phyloP scores from a whole-genome alignment of 208 protist genomes.

The Acanthamoeba triangularis region DNA sequence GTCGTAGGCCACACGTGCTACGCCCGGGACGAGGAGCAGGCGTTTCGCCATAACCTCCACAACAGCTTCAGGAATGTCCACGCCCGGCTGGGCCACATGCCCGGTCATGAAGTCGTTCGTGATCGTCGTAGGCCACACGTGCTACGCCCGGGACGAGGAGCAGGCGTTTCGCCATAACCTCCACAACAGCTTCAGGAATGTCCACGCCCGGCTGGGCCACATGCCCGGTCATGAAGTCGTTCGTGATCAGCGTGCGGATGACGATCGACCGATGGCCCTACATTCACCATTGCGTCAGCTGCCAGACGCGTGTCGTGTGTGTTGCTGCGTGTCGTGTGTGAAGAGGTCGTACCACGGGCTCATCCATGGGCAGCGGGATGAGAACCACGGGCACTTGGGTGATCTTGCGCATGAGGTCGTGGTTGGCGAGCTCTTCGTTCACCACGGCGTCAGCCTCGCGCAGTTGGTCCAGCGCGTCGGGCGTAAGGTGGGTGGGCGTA shows the following conservation, averaged over 20 bases:
- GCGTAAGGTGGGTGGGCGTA: constrained; percentile 92
- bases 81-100: constrained; percentile 42
- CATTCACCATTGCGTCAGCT: neutral
- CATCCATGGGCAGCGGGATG: constrained; percentile 95
- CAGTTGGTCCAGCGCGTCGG: constrained; percentile 94
- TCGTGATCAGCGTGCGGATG: constrained; percentile 97
- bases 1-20: constrained; percentile 97
- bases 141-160: constrained; percentile 92
- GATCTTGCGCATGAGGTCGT: constrained; percentile 93
- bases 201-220: neutral
- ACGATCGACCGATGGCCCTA: constrained; percentile 91
- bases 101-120: constrained; percentile 99
- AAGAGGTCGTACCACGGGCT: constrained; percentile 81
- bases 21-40: constrained; percentile 89
- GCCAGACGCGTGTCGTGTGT: neutral
- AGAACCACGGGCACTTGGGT: constrained; percentile 97
- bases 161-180: constrained; percentile 92
- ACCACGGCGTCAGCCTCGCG: constrained; percentile 95
- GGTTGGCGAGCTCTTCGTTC: constrained; percentile 91
- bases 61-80: constrained; percentile 26
- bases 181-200: constrained; percentile 80
- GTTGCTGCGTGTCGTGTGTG: too few relatives aligned
- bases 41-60: constrained; percentile 93
- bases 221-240: constrained; percentile 98
- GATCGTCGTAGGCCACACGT: constrained; percentile 97